These are phyloP conservation scores for Camellia sinensis DNA, from an alignment of 148 eudicot genomes.

Conservation along the genomic window DNA sequence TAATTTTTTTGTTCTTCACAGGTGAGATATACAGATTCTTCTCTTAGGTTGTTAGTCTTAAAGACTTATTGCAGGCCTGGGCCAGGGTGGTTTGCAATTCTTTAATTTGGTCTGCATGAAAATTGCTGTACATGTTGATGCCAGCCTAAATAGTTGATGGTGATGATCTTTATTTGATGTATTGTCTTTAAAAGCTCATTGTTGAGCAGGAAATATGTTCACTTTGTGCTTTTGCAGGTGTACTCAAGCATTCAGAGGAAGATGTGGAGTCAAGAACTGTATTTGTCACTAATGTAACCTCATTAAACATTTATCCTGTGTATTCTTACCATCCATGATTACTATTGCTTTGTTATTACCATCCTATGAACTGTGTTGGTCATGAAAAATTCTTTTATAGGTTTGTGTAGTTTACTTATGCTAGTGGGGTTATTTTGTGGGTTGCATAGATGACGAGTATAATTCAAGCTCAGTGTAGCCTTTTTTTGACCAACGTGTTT, in stretches of 20 bases:
- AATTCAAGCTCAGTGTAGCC: slow-evolving; percentile 1
- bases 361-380: background rate
- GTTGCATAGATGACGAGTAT: background rate
- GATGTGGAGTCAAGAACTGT: slow-evolving; percentile 41
- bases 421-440: background rate
- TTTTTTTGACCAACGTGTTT: background rate
- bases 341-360: background rate
- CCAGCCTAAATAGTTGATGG: slow-evolving; percentile 5
- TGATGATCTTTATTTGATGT: slow-evolving; percentile 1
- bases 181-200: slow-evolving; percentile 7
- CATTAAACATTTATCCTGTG: slow-evolving; percentile 9
- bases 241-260: slow-evolving; percentile 24
- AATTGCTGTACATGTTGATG: slow-evolving; percentile 1
- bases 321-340: slow-evolving; percentile 4
- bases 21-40: slow-evolving; percentile 10
- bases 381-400: background rate
- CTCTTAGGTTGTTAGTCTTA: background rate
- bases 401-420: background rate
- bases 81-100: background rate
- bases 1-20: background rate
- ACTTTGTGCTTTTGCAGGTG: slow-evolving; percentile 42
- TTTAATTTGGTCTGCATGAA: background rate
- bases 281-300: slow-evolving; percentile 43
- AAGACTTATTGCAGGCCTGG: background rate
- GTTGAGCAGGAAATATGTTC: slow-evolving; percentile 14